Conservation (phyloP, 2,329 filamentous ascomycete species). For the Calonectria leucothoes region DNA sequence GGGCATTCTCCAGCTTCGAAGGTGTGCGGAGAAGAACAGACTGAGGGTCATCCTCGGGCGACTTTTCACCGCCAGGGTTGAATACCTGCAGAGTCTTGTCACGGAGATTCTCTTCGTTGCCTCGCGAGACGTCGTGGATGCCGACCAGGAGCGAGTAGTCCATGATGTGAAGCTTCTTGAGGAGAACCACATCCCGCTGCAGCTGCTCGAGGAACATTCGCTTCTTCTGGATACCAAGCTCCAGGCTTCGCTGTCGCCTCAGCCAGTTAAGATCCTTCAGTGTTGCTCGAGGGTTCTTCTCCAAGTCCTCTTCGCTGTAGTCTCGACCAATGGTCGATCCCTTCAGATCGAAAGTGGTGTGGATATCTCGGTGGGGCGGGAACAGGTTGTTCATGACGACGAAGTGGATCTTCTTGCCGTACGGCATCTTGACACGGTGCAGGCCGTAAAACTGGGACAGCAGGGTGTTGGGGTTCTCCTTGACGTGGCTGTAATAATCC, state of each 20-base stretch:
- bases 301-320: slow-evolving; percentile 87
- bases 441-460: slow-evolving; percentile 98
- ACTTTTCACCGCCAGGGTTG: slow-evolving; percentile 81
- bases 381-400: slow-evolving; percentile 99
- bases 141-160: slow-evolving; percentile 97
- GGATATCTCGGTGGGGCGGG: slow-evolving; percentile 95
- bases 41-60: slow-evolving; percentile 68
- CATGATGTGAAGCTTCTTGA: slow-evolving; percentile 96
- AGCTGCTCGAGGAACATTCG: slow-evolving; percentile 90
- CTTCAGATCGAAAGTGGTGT: slow-evolving; percentile 96
- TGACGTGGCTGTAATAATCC: slow-evolving; percentile 94
- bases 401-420: slow-evolving; percentile 98
- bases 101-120: slow-evolving; percentile 94
- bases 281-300: slow-evolving; percentile 90
- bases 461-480: slow-evolving; percentile 93
- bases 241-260: slow-evolving; percentile 83
- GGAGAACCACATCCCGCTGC: slow-evolving; percentile 83
- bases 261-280: slow-evolving; percentile 98
- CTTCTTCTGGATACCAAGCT: slow-evolving; percentile 91
- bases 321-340: slow-evolving; percentile 95
- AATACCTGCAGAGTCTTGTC: slow-evolving; percentile 94
- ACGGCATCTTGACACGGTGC: slow-evolving; percentile 97
- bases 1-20: slow-evolving; percentile 90
- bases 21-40: slow-evolving; percentile 85
- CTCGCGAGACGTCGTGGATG: slow-evolving; percentile 89